These are phyloP conservation scores for Rhynchospora tenuis DNA, from an alignment of 176 grass and related monocot genomes.

Conservation along the genomic window DNA sequence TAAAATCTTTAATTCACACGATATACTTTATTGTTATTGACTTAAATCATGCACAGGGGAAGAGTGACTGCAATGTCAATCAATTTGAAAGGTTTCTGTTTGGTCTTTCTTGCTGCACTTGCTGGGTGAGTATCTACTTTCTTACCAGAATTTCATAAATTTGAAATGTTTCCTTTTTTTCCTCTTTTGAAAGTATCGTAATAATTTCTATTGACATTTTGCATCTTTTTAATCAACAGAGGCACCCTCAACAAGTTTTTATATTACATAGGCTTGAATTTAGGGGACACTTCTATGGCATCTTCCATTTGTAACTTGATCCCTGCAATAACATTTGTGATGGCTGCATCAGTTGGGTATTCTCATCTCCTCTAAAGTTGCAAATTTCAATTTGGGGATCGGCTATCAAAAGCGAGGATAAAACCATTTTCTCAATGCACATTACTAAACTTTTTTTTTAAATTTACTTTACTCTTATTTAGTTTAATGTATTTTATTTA, in stretches of 20 bases:
- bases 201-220: too few species aligned
- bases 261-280: constrained; percentile 4
- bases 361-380: neutral
- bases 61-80: neutral
- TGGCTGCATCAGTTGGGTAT: neutral
- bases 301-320: neutral
- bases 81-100: neutral
- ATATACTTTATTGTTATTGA: neutral
- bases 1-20: neutral
- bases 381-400: too few species aligned
- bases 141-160: neutral
- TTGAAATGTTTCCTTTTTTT: too few species aligned
- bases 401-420: too few species aligned
- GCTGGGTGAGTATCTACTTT: neutral
- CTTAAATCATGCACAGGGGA: neutral
- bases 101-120: neutral
- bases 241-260: constrained; percentile 2
- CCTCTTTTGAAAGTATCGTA: neutral
- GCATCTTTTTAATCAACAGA: neutral
- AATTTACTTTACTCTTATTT: too few species aligned
- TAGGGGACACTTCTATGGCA: neutral
- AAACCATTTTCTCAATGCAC: too few species aligned
- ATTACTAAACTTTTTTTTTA: too few species aligned
- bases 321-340: constrained; percentile 1
- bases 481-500: too few species aligned